These are phyloP conservation scores for Lepiota venenata DNA, from an alignment of 768 basidiomycete genomes.

Conservation along the genomic window DNA sequence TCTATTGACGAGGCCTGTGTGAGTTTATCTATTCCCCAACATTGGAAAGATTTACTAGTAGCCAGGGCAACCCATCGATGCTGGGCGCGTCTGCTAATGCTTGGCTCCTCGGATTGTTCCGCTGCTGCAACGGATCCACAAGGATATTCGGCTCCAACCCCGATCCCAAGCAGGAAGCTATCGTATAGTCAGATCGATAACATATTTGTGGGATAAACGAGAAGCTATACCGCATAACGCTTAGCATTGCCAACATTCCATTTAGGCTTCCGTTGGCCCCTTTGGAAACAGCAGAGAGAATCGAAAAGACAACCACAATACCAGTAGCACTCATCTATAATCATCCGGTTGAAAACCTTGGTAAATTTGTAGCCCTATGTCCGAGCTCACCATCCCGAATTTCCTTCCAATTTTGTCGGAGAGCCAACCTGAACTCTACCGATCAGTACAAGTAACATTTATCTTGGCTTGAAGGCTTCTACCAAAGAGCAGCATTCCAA, in stretches of 20 bases:
- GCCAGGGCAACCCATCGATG: constrained; percentile 85
- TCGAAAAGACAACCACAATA: constrained; percentile 85
- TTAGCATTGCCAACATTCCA: constrained; percentile 75
- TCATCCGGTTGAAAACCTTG: constrained; percentile 13
- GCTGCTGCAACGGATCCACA: constrained; percentile 86
- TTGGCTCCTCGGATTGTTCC: constrained; percentile 84
- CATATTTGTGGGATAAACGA: neutral
- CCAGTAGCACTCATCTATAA: constrained; percentile 72
- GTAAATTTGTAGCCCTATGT: neutral
- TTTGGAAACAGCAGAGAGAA: constrained; percentile 74
- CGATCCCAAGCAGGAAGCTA: constrained; percentile 86
- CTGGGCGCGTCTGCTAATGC: constrained; percentile 74
- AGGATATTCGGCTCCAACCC: constrained; percentile 86
- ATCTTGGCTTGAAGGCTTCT: constrained; percentile 1
- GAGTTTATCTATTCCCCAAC: neutral
- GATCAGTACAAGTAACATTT: too few species aligned
- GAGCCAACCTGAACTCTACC: constrained; percentile 46
- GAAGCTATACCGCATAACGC: constrained; percentile 62
- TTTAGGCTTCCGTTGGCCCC: constrained; percentile 67
- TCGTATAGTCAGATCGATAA: too few species aligned
- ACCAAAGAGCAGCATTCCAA: constrained; percentile 82
- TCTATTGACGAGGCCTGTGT: constrained; percentile 35
- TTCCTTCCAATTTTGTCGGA: constrained; percentile 86
- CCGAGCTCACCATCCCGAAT: constrained; percentile 69
- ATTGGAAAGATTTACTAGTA: constrained; percentile 56